Percentiles rank a stretch among this genome's conserved stretches.
Evolutionary conservation across 352 stramenopile genomes (phyloP).

Genomic region (Phytophthora pinifolia): DNA sequence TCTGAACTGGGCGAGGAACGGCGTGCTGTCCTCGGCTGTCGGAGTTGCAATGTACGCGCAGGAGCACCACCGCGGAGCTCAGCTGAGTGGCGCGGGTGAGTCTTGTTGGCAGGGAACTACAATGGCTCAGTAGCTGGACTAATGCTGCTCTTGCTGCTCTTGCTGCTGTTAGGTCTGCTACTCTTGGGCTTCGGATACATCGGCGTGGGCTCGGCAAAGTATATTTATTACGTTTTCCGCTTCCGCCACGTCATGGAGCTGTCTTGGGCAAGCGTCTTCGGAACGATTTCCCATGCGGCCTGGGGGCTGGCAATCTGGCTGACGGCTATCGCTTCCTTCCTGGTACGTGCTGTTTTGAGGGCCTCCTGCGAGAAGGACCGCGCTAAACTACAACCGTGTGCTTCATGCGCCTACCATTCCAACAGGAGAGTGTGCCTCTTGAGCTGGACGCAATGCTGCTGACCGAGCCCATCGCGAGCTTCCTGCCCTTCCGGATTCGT

Average conservation of each 20-base stretch:
- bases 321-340: conserved; percentile 81
- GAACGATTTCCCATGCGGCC: conserved; percentile 78
- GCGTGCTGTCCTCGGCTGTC: conserved; percentile 77
- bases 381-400: too few species aligned
- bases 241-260: conserved; percentile 88
- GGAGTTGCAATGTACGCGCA: conserved; percentile 89
- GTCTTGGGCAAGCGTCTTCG: conserved; percentile 84
- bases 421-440: conserved; percentile 82
- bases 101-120: neutral
- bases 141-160: neutral
- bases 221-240: conserved; percentile 90
- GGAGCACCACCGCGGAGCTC: conserved; percentile 83
- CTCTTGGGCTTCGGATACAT: conserved; percentile 88
- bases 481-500: conserved; percentile 80
- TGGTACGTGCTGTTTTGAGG: conserved; percentile 39
- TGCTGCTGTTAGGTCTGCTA: conserved; percentile 47
- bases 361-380: too few species aligned
- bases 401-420: too few species aligned
- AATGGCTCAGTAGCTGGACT: neutral
- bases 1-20: conserved; percentile 86
- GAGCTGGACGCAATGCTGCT: conserved; percentile 85
- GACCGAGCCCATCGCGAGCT: conserved; percentile 81
- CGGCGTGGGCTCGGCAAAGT: conserved; percentile 85
- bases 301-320: conserved; percentile 86
- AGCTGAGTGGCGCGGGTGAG: conserved; percentile 76